Conservation (phyloP, 176 grass and related monocot species). For the Elymus sibiricus region DNA sequence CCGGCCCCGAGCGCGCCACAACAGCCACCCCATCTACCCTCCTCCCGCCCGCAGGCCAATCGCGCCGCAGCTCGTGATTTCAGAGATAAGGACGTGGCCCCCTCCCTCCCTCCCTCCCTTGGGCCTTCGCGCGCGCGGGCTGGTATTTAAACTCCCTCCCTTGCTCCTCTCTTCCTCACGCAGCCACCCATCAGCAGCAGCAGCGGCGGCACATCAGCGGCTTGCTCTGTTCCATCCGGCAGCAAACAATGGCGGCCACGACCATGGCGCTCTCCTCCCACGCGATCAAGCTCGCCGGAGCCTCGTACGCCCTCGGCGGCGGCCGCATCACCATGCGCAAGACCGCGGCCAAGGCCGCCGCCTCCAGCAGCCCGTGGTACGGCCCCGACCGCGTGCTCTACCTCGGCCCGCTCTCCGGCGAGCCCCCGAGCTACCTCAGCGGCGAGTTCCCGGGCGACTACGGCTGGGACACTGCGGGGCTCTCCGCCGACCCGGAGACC, state of each 20-base stretch:
- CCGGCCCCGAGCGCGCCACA: background rate
- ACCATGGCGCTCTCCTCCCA: constrained; percentile 36
- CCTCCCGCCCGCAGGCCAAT: background rate
- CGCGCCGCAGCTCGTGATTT: constrained; percentile 20
- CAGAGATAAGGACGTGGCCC: constrained; percentile 32
- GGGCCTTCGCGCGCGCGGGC: background rate
- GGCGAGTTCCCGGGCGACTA: constrained; percentile 93
- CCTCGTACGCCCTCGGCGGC: background rate
- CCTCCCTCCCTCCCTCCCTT: background rate
- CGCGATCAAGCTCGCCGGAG: constrained; percentile 17
- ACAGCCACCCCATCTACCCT: background rate
- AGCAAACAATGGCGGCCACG: background rate
- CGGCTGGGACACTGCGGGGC: constrained; percentile 84
- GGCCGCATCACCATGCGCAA: constrained; percentile 22
- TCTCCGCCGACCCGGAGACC: constrained; percentile 80
- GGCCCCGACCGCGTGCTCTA: constrained; percentile 80
- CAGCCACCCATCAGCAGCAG: background rate
- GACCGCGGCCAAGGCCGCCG: constrained; percentile 29
- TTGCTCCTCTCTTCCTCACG: background rate
- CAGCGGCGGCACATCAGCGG: background rate
- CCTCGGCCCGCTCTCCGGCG: constrained; percentile 76
- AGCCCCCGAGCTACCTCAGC: constrained; percentile 75
- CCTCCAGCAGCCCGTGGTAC: constrained; percentile 77
- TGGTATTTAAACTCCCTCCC: constrained; percentile 5
- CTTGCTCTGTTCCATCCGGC: background rate